Conservation (phyloP, 179 eudicot species). For the Beta lomatogona region DNA sequence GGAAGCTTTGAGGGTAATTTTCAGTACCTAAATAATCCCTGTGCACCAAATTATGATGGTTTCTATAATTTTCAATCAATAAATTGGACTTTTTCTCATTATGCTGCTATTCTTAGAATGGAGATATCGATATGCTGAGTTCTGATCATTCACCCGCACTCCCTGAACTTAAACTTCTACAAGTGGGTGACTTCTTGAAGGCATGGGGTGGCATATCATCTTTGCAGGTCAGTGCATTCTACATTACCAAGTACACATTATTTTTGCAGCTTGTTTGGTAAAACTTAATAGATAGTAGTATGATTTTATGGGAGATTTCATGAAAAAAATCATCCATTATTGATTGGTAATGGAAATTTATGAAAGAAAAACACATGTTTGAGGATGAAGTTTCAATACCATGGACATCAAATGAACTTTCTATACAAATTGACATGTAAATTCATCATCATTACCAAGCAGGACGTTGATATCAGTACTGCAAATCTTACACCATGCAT, state of each 20-base stretch:
- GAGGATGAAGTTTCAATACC: too few relatives aligned
- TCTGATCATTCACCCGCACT: slow-evolving; percentile 94
- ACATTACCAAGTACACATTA: neutral
- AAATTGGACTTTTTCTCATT: slow-evolving; percentile 5
- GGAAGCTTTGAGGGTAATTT: slow-evolving; percentile 81
- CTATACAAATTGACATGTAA: too few relatives aligned
- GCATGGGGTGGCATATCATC: slow-evolving; percentile 99
- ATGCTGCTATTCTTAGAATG: slow-evolving; percentile 49
- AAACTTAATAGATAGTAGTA: too few relatives aligned
- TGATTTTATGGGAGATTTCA: too few relatives aligned
- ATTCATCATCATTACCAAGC: too few relatives aligned
- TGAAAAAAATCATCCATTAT: too few relatives aligned
- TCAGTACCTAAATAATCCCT: neutral
- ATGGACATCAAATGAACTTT: too few relatives aligned
- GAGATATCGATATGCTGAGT: slow-evolving; percentile 91
- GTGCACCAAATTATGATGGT: neutral
- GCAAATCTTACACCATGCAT: too few relatives aligned
- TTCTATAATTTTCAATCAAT: slow-evolving; percentile 6
- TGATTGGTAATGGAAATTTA: too few relatives aligned
- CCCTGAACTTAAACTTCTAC: slow-evolving; percentile 74
- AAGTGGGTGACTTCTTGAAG: slow-evolving; percentile 83
- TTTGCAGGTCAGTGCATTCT: slow-evolving; percentile 66
- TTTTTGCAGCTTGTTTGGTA: too few relatives aligned
- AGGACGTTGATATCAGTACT: neutral
- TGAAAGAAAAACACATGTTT: too few relatives aligned